A percentile compares a stretch with the other conserved stretches of the same genome.
phyloP scores from a whole-genome alignment of 208 protist genomes.

The Herpetomonas samuelpessoai region DNA sequence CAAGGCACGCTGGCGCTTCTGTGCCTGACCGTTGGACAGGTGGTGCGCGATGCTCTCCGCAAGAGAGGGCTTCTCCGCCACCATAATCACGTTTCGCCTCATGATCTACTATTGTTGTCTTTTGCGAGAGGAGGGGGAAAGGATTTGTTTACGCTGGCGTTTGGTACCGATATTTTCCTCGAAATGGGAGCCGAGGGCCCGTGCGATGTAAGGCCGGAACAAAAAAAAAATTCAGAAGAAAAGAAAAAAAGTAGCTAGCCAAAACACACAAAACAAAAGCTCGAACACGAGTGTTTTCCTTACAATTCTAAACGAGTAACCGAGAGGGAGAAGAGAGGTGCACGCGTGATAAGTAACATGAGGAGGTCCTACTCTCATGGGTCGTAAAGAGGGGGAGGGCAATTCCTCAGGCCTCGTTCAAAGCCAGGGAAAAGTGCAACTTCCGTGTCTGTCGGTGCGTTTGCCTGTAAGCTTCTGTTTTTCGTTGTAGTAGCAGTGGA shows the following conservation, averaged over 20 bases:
- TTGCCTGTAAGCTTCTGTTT: too few relatives aligned
- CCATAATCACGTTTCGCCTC: slow-evolving; percentile 84
- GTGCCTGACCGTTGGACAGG: slow-evolving; percentile 73
- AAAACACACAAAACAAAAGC: slow-evolving; percentile 14
- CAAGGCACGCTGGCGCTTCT: slow-evolving; percentile 63
- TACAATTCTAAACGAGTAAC: too few relatives aligned
- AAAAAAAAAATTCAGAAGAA: too few relatives aligned
- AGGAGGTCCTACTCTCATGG: slow-evolving; percentile 7
- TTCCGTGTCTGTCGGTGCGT: too few relatives aligned
- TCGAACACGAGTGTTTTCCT: not conserved
- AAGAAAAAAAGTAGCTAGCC: not conserved
- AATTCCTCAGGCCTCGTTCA: too few relatives aligned
- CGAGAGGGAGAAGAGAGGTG: slow-evolving; percentile 9
- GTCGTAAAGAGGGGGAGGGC: too few relatives aligned
- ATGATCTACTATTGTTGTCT: slow-evolving; percentile 18
- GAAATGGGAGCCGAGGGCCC: too few relatives aligned
- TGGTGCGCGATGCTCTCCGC: slow-evolving; percentile 88
- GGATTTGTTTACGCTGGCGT: not conserved
- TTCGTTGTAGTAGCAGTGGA: too few relatives aligned
- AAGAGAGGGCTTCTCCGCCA: slow-evolving; percentile 94
- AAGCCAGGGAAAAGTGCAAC: too few relatives aligned
- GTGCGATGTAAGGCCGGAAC: too few relatives aligned
- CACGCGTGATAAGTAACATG: slow-evolving; percentile 4
- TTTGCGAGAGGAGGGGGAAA: slow-evolving; percentile 2
- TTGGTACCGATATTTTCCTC: not conserved